Base-by-base conservation (phyloP, 106 monocot species). In the Chionographis japonica region DNA sequence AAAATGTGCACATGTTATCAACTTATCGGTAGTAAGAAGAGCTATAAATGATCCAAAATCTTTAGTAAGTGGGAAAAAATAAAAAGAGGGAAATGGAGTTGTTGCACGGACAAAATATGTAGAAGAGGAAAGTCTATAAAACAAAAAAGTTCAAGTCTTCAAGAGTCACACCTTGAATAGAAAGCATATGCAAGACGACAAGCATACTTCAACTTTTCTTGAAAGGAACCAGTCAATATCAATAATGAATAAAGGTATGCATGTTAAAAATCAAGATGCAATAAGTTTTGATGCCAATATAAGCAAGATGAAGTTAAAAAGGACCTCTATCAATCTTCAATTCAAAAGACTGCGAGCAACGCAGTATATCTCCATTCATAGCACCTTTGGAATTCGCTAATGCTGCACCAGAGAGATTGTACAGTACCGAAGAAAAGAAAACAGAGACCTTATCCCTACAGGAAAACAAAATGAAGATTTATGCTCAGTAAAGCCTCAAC, bases 391-490 rank as follows among this genome's bases (percentile, higher is more conserved):
- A 72, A 68, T 68, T 63, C 58, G 53, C 68, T 4, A 70, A 65
- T 16, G 70, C n/a, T 69, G 37, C 42, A 52, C 54, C 53, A 68
- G 75, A 56, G 40, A 85, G 49, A 63, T 72, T 73, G 69, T 58
- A 56, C 50, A 87, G 54, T 61, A 97, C 56, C 41, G 83, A 62
- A 63, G 92, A 97, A 62, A 82, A 77, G 46, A 88, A 37, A 56
- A 85, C 60, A 60, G 67, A 75, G 16, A 19, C 70, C 78, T 83
- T 97, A 55, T 97, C 92, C 74, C 97, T 97, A 41, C 50, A 70
- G n/a, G 20, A 52, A 46, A 78, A 38, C 11, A 10, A 46, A 17
- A 27, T 27, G 27, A 27, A 27, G 27, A 27, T 5, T 46, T 46
- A 46, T 46, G 5, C 8, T 6, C 5, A 12, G 18, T 55, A 16